Conservation (phyloP, 305 asterid genomes). For the Rubia tinctorum region DNA sequence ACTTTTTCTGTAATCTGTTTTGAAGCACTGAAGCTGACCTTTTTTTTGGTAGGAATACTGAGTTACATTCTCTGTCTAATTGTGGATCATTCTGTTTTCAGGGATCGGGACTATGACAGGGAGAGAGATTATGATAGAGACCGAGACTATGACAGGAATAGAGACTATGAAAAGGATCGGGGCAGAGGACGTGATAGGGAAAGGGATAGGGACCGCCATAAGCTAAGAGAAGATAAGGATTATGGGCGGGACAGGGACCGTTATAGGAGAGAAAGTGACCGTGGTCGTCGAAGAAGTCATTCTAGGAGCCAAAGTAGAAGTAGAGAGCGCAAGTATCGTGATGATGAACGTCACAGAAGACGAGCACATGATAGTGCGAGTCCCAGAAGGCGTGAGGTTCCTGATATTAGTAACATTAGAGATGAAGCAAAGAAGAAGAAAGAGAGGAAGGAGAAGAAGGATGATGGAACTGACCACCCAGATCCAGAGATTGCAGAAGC, state of each 20-base stretch:
- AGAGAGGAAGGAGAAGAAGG: slow-evolving; percentile 75
- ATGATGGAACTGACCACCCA: slow-evolving; percentile 96
- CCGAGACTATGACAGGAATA: slow-evolving; percentile 42
- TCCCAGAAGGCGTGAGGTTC: slow-evolving; percentile 56
- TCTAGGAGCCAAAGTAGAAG: slow-evolving; percentile 93
- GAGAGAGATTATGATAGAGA: slow-evolving; percentile 50
- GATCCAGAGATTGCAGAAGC: slow-evolving; percentile 98
- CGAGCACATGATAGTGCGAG: slow-evolving; percentile 60
- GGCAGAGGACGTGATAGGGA: slow-evolving; percentile 57
- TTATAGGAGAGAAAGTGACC: slow-evolving; percentile 65
- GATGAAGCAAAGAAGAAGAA: slow-evolving; percentile 71
- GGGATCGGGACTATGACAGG: slow-evolving; percentile 64
- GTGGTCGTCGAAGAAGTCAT: slow-evolving; percentile 58
- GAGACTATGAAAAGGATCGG: slow-evolving; percentile 56
- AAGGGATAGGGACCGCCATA: slow-evolving; percentile 59
- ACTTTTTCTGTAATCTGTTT: slow-evolving; percentile 3
- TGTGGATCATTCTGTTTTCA: slow-evolving; percentile 9
- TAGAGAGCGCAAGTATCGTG: slow-evolving; percentile 69
- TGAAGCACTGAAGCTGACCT: neutral
- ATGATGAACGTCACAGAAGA: slow-evolving; percentile 60
- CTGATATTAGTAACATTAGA: slow-evolving; percentile 22
- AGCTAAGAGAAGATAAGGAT: slow-evolving; percentile 62
- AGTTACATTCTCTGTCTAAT: neutral
- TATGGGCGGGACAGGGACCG: slow-evolving; percentile 67
- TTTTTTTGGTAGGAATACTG: neutral